Evolutionary conservation across 2,329 filamentous ascomycete species (phyloP).

Genomic region (Didymellaceae sp.): DNA sequence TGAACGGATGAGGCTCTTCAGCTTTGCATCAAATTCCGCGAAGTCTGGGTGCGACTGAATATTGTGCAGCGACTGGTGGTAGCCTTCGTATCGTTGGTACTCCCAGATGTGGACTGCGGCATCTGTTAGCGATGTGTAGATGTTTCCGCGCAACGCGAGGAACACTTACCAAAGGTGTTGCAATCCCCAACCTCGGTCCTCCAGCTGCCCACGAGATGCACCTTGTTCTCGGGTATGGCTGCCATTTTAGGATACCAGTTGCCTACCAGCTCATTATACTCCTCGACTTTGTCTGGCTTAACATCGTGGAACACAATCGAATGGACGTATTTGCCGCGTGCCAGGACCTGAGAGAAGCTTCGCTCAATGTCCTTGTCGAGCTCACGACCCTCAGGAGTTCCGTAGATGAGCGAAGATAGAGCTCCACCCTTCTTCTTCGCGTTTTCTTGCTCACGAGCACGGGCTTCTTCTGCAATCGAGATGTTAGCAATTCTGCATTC

Average conservation of each 20-base stretch:
- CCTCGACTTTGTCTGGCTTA: slow-evolving; percentile 92
- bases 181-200: slow-evolving; percentile 96
- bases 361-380: slow-evolving; percentile 95
- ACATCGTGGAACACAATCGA: slow-evolving; percentile 97
- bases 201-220: slow-evolving; percentile 97
- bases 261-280: slow-evolving; percentile 89
- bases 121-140: slow-evolving; percentile 17
- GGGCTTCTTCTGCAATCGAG: slow-evolving; percentile 59
- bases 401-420: slow-evolving; percentile 90
- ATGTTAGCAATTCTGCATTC: slow-evolving; percentile 63
- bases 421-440: slow-evolving; percentile 70
- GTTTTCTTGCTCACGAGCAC: slow-evolving; percentile 64
- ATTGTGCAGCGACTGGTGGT: slow-evolving; percentile 87
- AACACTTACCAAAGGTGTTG: slow-evolving; percentile 83
- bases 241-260: slow-evolving; percentile 94
- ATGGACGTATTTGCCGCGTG: slow-evolving; percentile 96
- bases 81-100: slow-evolving; percentile 95
- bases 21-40: slow-evolving; percentile 79
- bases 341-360: slow-evolving; percentile 93
- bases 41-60: slow-evolving; percentile 87
- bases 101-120: slow-evolving; percentile 97
- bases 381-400: slow-evolving; percentile 92
- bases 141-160: no score
- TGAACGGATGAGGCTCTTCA: slow-evolving; percentile 81
- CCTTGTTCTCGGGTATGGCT: slow-evolving; percentile 82